These are phyloP conservation scores for Wickerhamia fluorescens DNA, from an alignment of 805 yeast species.

Conservation along the genomic window DNA sequence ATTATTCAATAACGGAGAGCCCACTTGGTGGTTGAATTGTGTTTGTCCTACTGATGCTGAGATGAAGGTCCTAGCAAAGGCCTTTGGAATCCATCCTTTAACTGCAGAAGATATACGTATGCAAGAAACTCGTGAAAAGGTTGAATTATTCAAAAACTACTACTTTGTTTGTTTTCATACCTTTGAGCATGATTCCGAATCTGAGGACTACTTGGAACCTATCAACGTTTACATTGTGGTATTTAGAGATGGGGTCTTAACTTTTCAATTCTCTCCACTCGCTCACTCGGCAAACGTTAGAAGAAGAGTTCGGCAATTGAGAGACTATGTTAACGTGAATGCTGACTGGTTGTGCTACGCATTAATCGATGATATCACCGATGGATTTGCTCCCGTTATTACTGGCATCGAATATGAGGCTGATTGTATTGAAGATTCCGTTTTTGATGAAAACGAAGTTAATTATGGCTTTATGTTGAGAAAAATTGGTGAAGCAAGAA, in stretches of 20 bases:
- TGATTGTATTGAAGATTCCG: slow-evolving; percentile 22
- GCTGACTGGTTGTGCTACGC: slow-evolving; percentile 28
- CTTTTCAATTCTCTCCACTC: slow-evolving; percentile 23
- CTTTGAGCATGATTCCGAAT: slow-evolving; percentile 66
- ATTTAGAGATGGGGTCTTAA: slow-evolving; percentile 21
- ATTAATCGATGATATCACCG: slow-evolving; percentile 24
- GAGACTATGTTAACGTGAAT: slow-evolving; percentile 23
- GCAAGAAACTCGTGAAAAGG: slow-evolving; percentile 97
- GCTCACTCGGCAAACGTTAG: slow-evolving; percentile 23
- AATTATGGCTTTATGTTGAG: slow-evolving; percentile 19
- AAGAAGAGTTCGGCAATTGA: slow-evolving; percentile 22
- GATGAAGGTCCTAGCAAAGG: slow-evolving; percentile 85
- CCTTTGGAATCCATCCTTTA: slow-evolving; percentile 95
- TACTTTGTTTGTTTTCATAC: slow-evolving; percentile 97
- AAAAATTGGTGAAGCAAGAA: slow-evolving; percentile 19
- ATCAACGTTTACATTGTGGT: slow-evolving; percentile 22
- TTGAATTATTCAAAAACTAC: slow-evolving; percentile 81
- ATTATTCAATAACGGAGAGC: slow-evolving; percentile 19
- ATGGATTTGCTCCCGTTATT: slow-evolving; percentile 23
- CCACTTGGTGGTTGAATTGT: slow-evolving; percentile 65
- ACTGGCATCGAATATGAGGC: slow-evolving; percentile 23
- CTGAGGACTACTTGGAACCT: slow-evolving; percentile 26
- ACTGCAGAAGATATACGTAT: slow-evolving; percentile 95
- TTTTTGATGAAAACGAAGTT: slow-evolving; percentile 16
- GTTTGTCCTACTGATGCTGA: slow-evolving; percentile 90